phyloP scores from a whole-genome alignment of 129 eudicot genomes.

The Helianthus tuberosus region DNA sequence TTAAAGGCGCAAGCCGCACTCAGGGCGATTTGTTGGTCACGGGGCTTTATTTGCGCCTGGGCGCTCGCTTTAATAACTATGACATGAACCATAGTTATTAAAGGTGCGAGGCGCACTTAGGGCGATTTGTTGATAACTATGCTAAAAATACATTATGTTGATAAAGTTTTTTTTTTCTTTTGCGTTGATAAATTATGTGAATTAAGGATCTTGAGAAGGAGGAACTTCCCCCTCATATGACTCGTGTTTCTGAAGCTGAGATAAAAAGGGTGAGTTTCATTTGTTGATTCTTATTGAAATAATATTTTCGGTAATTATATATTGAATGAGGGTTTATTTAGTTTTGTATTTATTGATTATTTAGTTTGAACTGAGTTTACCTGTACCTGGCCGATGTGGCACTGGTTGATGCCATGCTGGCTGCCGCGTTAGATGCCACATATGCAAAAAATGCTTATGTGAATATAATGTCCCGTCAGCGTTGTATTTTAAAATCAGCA shows the following conservation, averaged over 20 bases:
- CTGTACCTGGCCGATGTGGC: neutral
- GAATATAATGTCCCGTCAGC: neutral
- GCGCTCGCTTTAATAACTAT: too few relatives aligned
- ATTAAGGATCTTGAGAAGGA: slow-evolving; percentile 33
- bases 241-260: slow-evolving; percentile 44
- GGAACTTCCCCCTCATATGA: slow-evolving; percentile 41
- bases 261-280: slow-evolving; percentile 33
- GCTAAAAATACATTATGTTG: neutral
- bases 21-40: too few relatives aligned
- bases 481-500: neutral
- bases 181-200: neutral
- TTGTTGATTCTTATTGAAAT: neutral
- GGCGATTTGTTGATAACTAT: too few relatives aligned
- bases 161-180: neutral
- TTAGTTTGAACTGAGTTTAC: neutral
- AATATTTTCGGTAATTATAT: neutral
- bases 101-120: too few relatives aligned
- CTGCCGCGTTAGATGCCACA: neutral
- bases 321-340: neutral
- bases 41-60: too few relatives aligned
- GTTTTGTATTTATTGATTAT: neutral
- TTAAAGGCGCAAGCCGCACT: too few relatives aligned
- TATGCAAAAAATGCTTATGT: neutral
- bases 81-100: too few relatives aligned
- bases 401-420: neutral